A percentile compares a stretch with the other conserved stretches of the same genome.
Conservation (phyloP, 208 protist species). For the Phytomonas sp. region DNA sequence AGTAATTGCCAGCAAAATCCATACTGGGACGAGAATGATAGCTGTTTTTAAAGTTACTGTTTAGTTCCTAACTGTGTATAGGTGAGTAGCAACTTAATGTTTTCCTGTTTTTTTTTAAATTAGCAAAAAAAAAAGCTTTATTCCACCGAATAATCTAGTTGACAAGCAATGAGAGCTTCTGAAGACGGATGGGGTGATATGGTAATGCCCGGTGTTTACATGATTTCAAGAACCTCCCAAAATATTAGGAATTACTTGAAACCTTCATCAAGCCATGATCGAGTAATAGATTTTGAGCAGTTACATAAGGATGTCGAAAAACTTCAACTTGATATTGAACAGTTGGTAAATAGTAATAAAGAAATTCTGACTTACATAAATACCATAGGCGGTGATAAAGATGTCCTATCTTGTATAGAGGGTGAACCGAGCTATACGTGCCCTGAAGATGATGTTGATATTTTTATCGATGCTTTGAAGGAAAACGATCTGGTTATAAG, state of each 20-base stretch:
- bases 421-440: background rate
- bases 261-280: slow-evolving; percentile 12
- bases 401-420: background rate
- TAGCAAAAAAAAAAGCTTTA: background rate
- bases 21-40: background rate
- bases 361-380: slow-evolving; percentile 28
- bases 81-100: background rate
- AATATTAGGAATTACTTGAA: slow-evolving; percentile 6
- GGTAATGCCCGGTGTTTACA: slow-evolving; percentile 77
- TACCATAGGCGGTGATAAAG: slow-evolving; percentile 4
- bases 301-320: slow-evolving; percentile 56
- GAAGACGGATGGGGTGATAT: slow-evolving; percentile 55
- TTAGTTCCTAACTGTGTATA: background rate
- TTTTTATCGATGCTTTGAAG: slow-evolving; percentile 24
- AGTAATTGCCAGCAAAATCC: background rate
- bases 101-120: slow-evolving; percentile 5
- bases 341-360: slow-evolving; percentile 50
- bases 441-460: slow-evolving; percentile 18
- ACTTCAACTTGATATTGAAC: slow-evolving; percentile 34
- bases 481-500: slow-evolving; percentile 27
- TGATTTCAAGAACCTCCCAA: slow-evolving; percentile 34
- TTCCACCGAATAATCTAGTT: background rate
- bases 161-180: slow-evolving; percentile 10
- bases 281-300: slow-evolving; percentile 40
- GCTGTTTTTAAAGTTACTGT: background rate